Base-by-base conservation (phyloP, 2,329 filamentous ascomycete genomes). In the Aspergillus glaucus region DNA sequence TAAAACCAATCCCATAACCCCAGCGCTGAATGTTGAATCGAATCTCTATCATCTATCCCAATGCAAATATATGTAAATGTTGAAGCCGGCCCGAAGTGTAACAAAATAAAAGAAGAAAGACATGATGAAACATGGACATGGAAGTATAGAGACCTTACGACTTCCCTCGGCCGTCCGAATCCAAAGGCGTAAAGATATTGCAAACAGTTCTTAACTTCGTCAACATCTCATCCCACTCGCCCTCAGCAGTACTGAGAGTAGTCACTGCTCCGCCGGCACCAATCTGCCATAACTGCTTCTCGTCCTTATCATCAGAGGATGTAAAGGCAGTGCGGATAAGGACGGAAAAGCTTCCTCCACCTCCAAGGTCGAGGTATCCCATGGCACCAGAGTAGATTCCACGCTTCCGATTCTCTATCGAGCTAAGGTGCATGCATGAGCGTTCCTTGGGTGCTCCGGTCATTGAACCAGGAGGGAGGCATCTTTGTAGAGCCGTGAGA, bases 371-470 rank as follows among this genome's bases (percentile, higher is more conserved):
- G 65, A 95, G 80, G 68, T 95, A 97, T 0, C 92, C 92, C 44
- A 96, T 79, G 1, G 94, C 87, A 17, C 93, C 90, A 6, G 88
- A 88, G 69, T 96, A 96, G 45, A 96, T 70, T 28, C 88, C 84
- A 45, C 92, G 76, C 49, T 73, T 69, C 3, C 74, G 65, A 15
- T 69, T 70, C 68, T 95, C 91, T 39, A 95, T 77, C 3, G 76
- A 71, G 50, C 78, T 76, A 17, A 97, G 74, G 43, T 96, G 79
- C 73, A 95, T 85, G 66, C 92, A 96, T 55, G 87, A 92, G 43
- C 92, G 80, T 70, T 92, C 91, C 75, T 97, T 97, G 0, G 92
- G 93, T 0, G 92, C 92, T 6, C 93, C 93, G 2, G 92, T 97
- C 93, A 97, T 97, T 60, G 87, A 92, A 0, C 93, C 92, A 0